A percentile compares a stretch with the other conserved stretches of the same genome.
Conservation (phyloP, 2,329 filamentous ascomycete species). For the Tympanopsis confertula region DNA sequence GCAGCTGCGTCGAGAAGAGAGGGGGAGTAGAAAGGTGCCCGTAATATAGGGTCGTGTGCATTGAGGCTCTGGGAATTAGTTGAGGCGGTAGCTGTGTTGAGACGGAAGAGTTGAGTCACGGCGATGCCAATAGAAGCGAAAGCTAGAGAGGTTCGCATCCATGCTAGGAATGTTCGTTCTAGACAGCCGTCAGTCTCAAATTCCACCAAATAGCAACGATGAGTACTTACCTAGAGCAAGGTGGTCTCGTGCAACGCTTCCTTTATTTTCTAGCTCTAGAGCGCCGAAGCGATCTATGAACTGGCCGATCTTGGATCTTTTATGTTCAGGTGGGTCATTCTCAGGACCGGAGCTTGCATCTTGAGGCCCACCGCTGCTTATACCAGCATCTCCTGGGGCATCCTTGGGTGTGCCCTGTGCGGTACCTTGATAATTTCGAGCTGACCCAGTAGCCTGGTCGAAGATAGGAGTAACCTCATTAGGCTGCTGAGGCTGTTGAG, state of each 20-base stretch:
- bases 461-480: too few species aligned
- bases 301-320: too few species aligned
- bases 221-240: slow-evolving; percentile 42
- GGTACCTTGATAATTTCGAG: too few species aligned
- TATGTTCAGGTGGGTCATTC: too few species aligned
- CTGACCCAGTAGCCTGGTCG: too few species aligned
- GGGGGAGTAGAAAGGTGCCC: not conserved
- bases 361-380: too few species aligned
- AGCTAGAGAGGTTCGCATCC: slow-evolving; percentile 53
- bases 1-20: slow-evolving; percentile 1
- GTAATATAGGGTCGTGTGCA: not conserved
- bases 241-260: slow-evolving; percentile 54
- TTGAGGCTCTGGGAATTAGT: not conserved
- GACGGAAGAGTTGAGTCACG: slow-evolving; percentile 53
- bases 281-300: slow-evolving; percentile 38
- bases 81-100: slow-evolving; percentile 33
- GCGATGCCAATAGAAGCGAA: slow-evolving; percentile 58
- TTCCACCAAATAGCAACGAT: slow-evolving; percentile 1
- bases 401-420: too few species aligned
- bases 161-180: slow-evolving; percentile 60
- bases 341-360: too few species aligned
- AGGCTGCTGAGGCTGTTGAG: too few species aligned
- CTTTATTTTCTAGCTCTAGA: slow-evolving; percentile 55
- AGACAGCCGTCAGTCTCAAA: not conserved
- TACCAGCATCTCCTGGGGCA: too few species aligned